Evolutionary conservation across 1,284 basidiomycete species (phyloP), one percentile per base, ranked within the genome.

Genomic region (Athelia sp.): DNA sequence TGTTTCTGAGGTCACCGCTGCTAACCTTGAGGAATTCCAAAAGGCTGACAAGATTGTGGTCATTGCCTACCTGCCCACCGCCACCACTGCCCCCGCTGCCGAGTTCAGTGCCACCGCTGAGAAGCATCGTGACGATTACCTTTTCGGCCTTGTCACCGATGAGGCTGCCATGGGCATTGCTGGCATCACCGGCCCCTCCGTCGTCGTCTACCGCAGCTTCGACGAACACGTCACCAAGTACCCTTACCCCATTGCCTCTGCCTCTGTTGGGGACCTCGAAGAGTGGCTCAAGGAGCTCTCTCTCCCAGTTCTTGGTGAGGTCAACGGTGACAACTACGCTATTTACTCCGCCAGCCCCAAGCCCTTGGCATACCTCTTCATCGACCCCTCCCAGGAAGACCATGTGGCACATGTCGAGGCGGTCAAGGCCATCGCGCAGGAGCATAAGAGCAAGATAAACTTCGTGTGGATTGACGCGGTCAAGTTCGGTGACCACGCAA

Each of bases 401-500:
- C 86, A 81, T 60, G 78, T 89, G 21, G 73, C 74, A 43, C 70
- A 87, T 50, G 76, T 96, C 56, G 82, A 86, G 42, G 71, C 77
- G 49, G 68, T 98, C 59, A 81, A 77, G 60, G 82, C 90, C 2
- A 65, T 96, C 50, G 95, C 96, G 23, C 75, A 83, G 53, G 81
- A 84, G 63, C 80, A 82, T 78, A 93, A 91, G 71, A 82, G 84
- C 62, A 87, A 91, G 72, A 62, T 98, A 65, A 98, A 97, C 85
- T 96, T 99, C 70, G 96, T 99, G 57, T 97, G 87, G 87, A 99
- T 99, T 61, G 97, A 99, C 68, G 94, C 91, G 19, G 74, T 87
- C 73, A 94, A 93, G 71, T 99, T 95, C 63, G 84, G 81, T 62
- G 93, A 98, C 62, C 97, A 99, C 74, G 97, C 89, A 61, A 95